Evolutionary conservation across 345 rosid genomes (phyloP).

Genomic region (Conringia planisiliqua): DNA sequence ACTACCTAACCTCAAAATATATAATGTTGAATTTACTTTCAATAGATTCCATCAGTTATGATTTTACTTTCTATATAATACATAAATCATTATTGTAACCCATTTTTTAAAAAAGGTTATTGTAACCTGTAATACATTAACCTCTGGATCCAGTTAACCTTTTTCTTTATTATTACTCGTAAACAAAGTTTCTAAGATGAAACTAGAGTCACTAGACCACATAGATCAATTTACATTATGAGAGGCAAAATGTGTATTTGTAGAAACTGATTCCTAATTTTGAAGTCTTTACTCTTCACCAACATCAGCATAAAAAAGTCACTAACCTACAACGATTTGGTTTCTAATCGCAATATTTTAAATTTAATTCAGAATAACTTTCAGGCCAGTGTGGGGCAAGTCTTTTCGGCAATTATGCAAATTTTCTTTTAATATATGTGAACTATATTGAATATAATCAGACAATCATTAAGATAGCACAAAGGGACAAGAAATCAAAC

Average conservation of each 20-base stretch:
- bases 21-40: background rate
- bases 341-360: slow-evolving; percentile 12
- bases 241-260: background rate
- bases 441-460: slow-evolving; percentile 17
- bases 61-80: background rate
- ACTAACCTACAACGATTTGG: slow-evolving; percentile 14
- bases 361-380: background rate
- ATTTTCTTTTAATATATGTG: background rate
- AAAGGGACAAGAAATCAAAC: slow-evolving; percentile 29
- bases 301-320: slow-evolving; percentile 7
- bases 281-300: slow-evolving; percentile 11
- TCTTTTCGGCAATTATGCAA: slow-evolving; percentile 22
- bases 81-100: too few relatives aligned
- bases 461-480: slow-evolving; percentile 28
- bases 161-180: background rate
- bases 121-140: too few relatives aligned
- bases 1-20: background rate
- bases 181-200: background rate
- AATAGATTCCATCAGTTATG: background rate
- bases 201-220: background rate
- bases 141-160: too few relatives aligned
- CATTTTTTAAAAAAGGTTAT: too few relatives aligned
- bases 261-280: background rate
- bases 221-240: background rate
- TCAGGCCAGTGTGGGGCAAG: slow-evolving; percentile 16